Percentiles rank a stretch among this genome's conserved stretches.
phyloP scores from a whole-genome alignment of 306 rosid species.

The Macrotyloma uniflorum region DNA sequence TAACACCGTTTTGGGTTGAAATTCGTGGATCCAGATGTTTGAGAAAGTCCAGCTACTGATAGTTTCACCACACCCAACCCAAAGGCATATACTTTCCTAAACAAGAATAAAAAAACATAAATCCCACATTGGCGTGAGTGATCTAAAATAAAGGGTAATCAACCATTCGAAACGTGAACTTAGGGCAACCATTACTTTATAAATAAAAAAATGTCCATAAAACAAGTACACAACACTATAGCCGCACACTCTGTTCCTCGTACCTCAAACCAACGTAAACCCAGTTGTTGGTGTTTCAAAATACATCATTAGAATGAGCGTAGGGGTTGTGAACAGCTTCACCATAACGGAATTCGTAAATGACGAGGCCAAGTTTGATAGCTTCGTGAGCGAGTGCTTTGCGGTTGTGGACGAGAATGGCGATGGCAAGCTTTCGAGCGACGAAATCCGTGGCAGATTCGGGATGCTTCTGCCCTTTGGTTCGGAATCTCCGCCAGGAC shows the following conservation, averaged over 20 bases:
- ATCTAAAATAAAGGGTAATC: slow-evolving; percentile 43
- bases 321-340: slow-evolving; percentile 50
- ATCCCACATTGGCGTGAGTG: background rate
- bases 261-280: background rate
- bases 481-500: slow-evolving; percentile 25
- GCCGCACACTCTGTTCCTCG: background rate
- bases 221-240: background rate
- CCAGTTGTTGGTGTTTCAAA: background rate
- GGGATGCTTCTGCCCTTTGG: slow-evolving; percentile 51
- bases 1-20: no score
- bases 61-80: no score
- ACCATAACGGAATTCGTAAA: slow-evolving; percentile 48
- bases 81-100: no score
- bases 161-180: slow-evolving; percentile 39
- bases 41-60: no score
- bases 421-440: slow-evolving; percentile 51
- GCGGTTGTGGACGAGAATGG: slow-evolving; percentile 45
- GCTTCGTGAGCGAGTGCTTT: slow-evolving; percentile 48
- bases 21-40: no score
- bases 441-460: slow-evolving; percentile 44
- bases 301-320: slow-evolving; percentile 32
- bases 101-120: background rate
- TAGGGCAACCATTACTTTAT: slow-evolving; percentile 38
- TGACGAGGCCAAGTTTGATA: slow-evolving; percentile 45
- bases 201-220: background rate